A percentile compares a stretch with the other conserved stretches of the same genome.
Evolutionary conservation across 2,329 filamentous ascomycete species (phyloP).

Genomic region (Monilinia vaccinii-corymbosi): DNA sequence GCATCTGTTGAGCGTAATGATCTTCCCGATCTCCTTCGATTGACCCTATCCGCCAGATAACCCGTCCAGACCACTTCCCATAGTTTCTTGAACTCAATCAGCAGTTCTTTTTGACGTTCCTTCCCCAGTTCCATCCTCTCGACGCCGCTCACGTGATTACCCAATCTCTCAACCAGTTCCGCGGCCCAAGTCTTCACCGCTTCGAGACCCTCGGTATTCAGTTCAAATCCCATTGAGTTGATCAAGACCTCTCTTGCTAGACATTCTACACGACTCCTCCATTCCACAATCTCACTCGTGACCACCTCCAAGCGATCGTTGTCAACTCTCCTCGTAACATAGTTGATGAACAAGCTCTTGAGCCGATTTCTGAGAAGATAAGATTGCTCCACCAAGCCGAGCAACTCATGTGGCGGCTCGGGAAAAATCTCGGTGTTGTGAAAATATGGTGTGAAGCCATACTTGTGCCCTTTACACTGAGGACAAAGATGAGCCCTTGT

Average conservation of each 20-base stretch:
- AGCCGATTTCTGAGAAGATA: slow-evolving; percentile 21
- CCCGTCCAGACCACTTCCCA: slow-evolving; percentile 17
- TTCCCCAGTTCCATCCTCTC: slow-evolving; percentile 13
- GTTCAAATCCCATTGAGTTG: slow-evolving; percentile 4
- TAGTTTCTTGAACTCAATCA: slow-evolving; percentile 17
- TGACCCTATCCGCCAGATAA: slow-evolving; percentile 7
- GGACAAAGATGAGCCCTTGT: slow-evolving; percentile 11
- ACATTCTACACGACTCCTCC: slow-evolving; percentile 13
- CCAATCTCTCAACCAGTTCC: slow-evolving; percentile 12
- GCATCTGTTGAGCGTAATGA: neutral
- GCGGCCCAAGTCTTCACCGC: slow-evolving; percentile 14
- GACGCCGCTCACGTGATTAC: slow-evolving; percentile 11
- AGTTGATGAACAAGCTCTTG: slow-evolving; percentile 20
- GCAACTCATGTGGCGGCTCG: slow-evolving; percentile 20
- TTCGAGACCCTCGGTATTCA: slow-evolving; percentile 5
- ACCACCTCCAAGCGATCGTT: slow-evolving; percentile 9
- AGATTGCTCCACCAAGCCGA: slow-evolving; percentile 18
- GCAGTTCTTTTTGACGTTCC: slow-evolving; percentile 10
- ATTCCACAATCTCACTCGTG: slow-evolving; percentile 11
- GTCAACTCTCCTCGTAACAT: slow-evolving; percentile 13
- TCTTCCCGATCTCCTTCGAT: neutral
- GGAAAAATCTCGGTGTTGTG: slow-evolving; percentile 21
- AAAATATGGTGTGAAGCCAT: slow-evolving; percentile 24
- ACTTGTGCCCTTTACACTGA: slow-evolving; percentile 21
- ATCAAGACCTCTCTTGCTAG: slow-evolving; percentile 12